A percentile compares a stretch with the other conserved stretches of the same genome.
Conservation (phyloP, 768 basidiomycete genomes). For the Boletus fagicola region DNA sequence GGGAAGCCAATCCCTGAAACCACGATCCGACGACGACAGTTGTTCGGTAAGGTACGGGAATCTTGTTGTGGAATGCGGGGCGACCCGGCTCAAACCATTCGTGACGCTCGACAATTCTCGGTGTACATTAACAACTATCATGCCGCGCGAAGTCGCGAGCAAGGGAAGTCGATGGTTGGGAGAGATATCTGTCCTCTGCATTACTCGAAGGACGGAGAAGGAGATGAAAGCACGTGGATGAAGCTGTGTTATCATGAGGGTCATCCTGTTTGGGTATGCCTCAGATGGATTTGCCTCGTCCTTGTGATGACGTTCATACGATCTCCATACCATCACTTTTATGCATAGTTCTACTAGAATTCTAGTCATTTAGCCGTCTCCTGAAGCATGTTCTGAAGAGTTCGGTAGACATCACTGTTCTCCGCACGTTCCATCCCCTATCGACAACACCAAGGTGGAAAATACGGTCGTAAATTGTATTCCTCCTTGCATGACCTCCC, state of each 20-base stretch:
- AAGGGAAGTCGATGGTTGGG: conserved; percentile 4
- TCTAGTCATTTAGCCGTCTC: too few relatives aligned
- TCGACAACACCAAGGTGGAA: too few relatives aligned
- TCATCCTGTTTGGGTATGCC: background rate
- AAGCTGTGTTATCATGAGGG: too few relatives aligned
- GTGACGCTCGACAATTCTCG: background rate
- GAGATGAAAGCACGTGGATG: background rate
- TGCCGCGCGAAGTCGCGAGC: background rate
- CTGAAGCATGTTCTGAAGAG: too few relatives aligned
- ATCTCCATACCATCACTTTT: background rate
- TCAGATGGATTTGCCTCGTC: background rate
- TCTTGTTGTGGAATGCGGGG: conserved; percentile 5
- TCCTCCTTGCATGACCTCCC: too few relatives aligned
- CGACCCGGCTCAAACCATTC: conserved; percentile 2
- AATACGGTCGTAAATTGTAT: too few relatives aligned
- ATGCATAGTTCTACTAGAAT: too few relatives aligned
- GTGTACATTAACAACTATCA: conserved; percentile 9
- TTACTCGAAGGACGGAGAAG: background rate
- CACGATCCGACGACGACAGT: background rate
- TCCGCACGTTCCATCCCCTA: too few relatives aligned
- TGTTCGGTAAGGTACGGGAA: background rate
- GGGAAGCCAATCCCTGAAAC: background rate
- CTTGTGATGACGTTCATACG: background rate
- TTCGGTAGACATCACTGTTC: too few relatives aligned
- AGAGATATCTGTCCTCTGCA: conserved; percentile 5